Conservation (phyloP, 2,329 filamentous ascomycete genomes). For the Elsinoe necatrix region DNA sequence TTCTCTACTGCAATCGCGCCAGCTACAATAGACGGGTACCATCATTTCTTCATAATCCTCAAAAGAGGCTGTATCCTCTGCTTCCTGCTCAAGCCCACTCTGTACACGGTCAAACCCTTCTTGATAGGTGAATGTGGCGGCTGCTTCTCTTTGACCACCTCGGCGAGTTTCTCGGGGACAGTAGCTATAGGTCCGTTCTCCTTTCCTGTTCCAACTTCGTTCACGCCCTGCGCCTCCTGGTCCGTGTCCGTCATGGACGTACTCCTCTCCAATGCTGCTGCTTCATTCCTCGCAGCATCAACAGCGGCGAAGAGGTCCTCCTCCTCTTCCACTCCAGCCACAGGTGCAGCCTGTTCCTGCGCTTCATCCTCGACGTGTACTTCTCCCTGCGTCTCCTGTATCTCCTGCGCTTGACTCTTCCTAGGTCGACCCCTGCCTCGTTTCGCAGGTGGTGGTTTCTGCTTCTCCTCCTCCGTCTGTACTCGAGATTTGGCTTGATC, state of each 20-base stretch:
- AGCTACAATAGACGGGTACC: background rate
- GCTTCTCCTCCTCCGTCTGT: conserved; percentile 11
- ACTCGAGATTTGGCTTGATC: background rate
- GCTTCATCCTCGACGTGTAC: background rate
- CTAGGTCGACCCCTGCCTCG: conserved; percentile 1
- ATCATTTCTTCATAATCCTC: conserved; percentile 16
- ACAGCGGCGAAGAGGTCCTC: conserved; percentile 8
- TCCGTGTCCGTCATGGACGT: background rate
- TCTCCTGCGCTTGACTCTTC: conserved; percentile 1
- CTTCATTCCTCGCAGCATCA: background rate
- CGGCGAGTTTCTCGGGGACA: background rate
- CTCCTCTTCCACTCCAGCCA: background rate
- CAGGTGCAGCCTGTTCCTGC: background rate
- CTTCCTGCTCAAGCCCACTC: conserved; percentile 43
- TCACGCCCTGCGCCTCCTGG: background rate
- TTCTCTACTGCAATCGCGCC: background rate
- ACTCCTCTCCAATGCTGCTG: background rate
- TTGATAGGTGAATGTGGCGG: conserved; percentile 23
- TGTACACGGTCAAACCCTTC: conserved; percentile 20
- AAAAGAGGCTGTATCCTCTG: conserved; percentile 43
- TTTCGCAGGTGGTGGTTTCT: background rate
- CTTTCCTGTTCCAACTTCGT: background rate
- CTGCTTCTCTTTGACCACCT: background rate
- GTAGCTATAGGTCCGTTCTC: background rate
- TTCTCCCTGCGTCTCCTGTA: background rate